Evolutionary conservation across 768 basidiomycete species (phyloP).

Genomic region (Rubroboletus pulcherrimus): DNA sequence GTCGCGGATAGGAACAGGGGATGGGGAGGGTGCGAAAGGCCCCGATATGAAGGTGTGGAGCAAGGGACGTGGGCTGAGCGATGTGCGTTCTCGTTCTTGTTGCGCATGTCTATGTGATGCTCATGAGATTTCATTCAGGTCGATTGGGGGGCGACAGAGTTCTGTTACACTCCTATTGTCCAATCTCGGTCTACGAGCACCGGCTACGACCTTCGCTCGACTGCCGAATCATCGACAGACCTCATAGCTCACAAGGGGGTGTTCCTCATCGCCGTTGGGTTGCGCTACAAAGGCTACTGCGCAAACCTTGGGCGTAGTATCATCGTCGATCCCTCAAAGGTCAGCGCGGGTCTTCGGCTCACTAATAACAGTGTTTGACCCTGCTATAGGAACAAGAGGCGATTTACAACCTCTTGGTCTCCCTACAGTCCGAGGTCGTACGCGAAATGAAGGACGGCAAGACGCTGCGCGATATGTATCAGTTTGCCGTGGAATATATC

Average conservation of each 20-base stretch:
- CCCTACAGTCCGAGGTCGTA: slow-evolving; percentile 74
- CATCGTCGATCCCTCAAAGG: slow-evolving; percentile 90
- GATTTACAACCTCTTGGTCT: slow-evolving; percentile 74
- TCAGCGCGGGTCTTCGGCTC: slow-evolving; percentile 26
- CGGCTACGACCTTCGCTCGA: slow-evolving; percentile 86
- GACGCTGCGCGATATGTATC: slow-evolving; percentile 76
- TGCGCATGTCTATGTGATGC: neutral
- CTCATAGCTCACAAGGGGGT: slow-evolving; percentile 85
- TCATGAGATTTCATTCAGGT: slow-evolving; percentile 44
- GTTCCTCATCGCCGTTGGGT: slow-evolving; percentile 79
- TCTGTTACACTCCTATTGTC: slow-evolving; percentile 93
- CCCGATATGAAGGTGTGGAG: slow-evolving; percentile 94
- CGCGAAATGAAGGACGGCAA: slow-evolving; percentile 77
- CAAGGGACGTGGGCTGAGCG: slow-evolving; percentile 66
- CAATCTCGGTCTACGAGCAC: slow-evolving; percentile 82
- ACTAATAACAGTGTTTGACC: neutral
- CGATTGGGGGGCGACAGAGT: slow-evolving; percentile 88
- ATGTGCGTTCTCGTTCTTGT: slow-evolving; percentile 47
- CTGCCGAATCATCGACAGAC: slow-evolving; percentile 81
- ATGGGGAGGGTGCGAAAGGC: slow-evolving; percentile 59
- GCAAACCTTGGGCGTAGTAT: slow-evolving; percentile 91
- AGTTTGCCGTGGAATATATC: slow-evolving; percentile 64
- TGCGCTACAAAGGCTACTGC: slow-evolving; percentile 92
- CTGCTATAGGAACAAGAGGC: slow-evolving; percentile 79
- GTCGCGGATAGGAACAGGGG: slow-evolving; percentile 76